Evolutionary conservation across 2,329 filamentous ascomycete species (phyloP).

Genomic region (Neoarthrinium moseri): DNA sequence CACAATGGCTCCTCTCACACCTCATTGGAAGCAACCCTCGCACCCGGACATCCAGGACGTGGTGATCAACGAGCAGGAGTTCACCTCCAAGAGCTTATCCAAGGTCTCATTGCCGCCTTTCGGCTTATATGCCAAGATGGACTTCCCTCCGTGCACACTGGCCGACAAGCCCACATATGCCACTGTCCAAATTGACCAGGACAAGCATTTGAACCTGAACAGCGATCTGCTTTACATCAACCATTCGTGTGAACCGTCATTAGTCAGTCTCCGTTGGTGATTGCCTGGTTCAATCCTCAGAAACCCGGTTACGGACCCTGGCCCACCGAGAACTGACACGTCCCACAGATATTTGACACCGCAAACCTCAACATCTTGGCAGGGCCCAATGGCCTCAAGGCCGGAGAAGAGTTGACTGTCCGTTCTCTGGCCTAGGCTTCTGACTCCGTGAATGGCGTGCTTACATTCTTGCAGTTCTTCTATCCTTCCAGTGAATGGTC

Average conservation of each 20-base stretch:
- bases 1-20: slow-evolving; percentile 54
- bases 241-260: slow-evolving; percentile 65
- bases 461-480: slow-evolving; percentile 53
- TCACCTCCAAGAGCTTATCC: slow-evolving; percentile 60
- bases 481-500: slow-evolving; percentile 74
- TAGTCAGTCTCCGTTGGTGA: slow-evolving; percentile 44
- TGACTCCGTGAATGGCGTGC: too few relatives aligned
- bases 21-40: slow-evolving; percentile 60
- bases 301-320: not conserved
- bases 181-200: slow-evolving; percentile 58
- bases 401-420: slow-evolving; percentile 59
- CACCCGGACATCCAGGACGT: slow-evolving; percentile 59
- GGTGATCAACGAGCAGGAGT: slow-evolving; percentile 50
- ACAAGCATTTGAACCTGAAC: slow-evolving; percentile 61
- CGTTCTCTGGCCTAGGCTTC: slow-evolving; percentile 14
- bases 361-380: slow-evolving; percentile 56
- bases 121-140: slow-evolving; percentile 64
- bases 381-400: slow-evolving; percentile 51
- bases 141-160: slow-evolving; percentile 61
- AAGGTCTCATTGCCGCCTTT: slow-evolving; percentile 57
- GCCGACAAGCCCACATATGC: slow-evolving; percentile 59
- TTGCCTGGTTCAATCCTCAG: not conserved
- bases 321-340: too few relatives aligned
- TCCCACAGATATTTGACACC: slow-evolving; percentile 64
- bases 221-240: slow-evolving; percentile 68